Evolutionary conservation across 345 rosid species (phyloP), one percentile per base, ranked within the genome.

Genomic region (Leavenworthia alabamica): DNA sequence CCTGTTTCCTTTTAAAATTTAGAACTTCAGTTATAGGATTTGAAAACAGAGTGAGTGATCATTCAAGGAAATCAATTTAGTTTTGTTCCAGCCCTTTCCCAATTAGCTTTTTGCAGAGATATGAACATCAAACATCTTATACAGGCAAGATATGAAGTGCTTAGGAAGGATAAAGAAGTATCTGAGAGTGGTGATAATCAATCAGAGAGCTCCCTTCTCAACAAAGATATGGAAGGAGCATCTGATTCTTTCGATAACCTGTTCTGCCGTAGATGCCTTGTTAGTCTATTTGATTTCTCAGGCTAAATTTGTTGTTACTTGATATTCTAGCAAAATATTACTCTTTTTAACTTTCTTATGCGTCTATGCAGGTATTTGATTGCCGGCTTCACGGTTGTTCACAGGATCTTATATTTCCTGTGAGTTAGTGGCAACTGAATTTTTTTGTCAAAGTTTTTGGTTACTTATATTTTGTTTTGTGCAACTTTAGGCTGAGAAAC

Each of bases 301-400:
- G 14, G 15, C 60, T 49, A 22, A 22, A 10, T 19, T 63, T 31
- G 22, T 64, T 39, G 35, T 9, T 35, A 27, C 54, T 15, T 75
- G n/a, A 31, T 58, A 23, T 31, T 47, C 42, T 45, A 9, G 35
- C 20, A 14, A 14, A 15, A 8, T 51, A 52, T n/a, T 40, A 49
- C 35, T 43, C 29, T 32, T 42, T 33, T 61, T 50, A 22, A 32
- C 46, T 68, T 9, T 61, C 17, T 51, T 27, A 44, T 62, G 59
- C 41, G 40, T 72, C 44, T 78, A 36, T 53, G 75, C 81, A 93
- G 99, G 97, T 93, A 7, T 93, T 93, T 73, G 97, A 93, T 71
- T 93, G 99, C 82, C 86, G 95, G 69, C 88, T 93, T 44, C 99
- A 93, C 46, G 99, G 99, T 46, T 90, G 99, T 76, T 93, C 99